A percentile compares a stretch with the other conserved stretches of the same genome.
These are phyloP conservation scores for Neophaeococcomyces mojaviensis DNA, from an alignment of 2,329 filamentous ascomycete species.

Conservation along the genomic window DNA sequence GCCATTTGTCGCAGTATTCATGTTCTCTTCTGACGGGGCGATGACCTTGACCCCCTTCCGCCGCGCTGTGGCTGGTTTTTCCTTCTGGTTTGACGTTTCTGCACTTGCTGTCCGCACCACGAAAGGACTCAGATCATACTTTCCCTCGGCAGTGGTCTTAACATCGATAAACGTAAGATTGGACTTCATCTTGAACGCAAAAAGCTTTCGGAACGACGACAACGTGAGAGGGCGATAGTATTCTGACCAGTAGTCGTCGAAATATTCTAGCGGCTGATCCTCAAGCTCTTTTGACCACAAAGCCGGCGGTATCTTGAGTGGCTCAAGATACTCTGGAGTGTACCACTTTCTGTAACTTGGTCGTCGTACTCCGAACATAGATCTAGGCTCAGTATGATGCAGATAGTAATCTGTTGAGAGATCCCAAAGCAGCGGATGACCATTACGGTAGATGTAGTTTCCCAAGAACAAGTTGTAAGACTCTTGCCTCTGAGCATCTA, in stretches of 20 bases:
- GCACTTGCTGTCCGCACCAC: constrained; percentile 58
- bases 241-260: constrained; percentile 95
- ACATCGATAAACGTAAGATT: constrained; percentile 76
- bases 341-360: constrained; percentile 87
- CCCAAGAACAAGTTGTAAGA: constrained; percentile 96
- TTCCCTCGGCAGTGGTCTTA: constrained; percentile 60
- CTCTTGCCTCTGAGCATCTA: constrained; percentile 95
- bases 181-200: constrained; percentile 85
- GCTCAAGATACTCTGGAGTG: constrained; percentile 62
- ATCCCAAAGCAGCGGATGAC: constrained; percentile 95
- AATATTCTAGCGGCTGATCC: constrained; percentile 49
- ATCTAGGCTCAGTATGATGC: constrained; percentile 76
- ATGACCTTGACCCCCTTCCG: constrained; percentile 65
- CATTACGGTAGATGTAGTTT: constrained; percentile 82
- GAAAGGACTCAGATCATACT: constrained; percentile 83
- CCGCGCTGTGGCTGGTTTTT: constrained; percentile 42
- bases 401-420: constrained; percentile 91
- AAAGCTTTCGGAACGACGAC: constrained; percentile 86
- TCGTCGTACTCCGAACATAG: constrained; percentile 56
- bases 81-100: constrained; percentile 52
- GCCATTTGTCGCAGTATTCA: constrained; percentile 30
- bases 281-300: constrained; percentile 30
- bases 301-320: constrained; percentile 50
- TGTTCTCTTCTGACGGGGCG: constrained; percentile 47
- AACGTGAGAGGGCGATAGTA: constrained; percentile 86